phyloP scores from a whole-genome alignment of 2,329 filamentous ascomycete species.

The Pseudopyricularia javanii region DNA sequence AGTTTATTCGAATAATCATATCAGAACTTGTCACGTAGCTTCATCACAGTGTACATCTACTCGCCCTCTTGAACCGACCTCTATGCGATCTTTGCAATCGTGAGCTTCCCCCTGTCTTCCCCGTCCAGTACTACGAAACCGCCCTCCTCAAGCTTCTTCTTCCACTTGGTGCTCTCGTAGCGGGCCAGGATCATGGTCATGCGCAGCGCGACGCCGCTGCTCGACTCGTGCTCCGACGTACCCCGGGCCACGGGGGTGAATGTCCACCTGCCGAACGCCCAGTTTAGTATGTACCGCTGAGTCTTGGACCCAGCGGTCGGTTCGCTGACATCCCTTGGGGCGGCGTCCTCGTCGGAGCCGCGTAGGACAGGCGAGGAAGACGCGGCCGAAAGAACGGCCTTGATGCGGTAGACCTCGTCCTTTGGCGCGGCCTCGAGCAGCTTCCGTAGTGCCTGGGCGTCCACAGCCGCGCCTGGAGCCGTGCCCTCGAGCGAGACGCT shows the following conservation, averaged over 20 bases:
- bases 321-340: constrained; percentile 14
- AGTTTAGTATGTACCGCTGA: constrained; percentile 77
- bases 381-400: constrained; percentile 47
- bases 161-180: constrained; percentile 66
- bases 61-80: neutral
- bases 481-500: constrained; percentile 56
- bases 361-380: constrained; percentile 17
- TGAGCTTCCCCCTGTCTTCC: constrained; percentile 31
- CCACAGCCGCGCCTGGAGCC: constrained; percentile 19
- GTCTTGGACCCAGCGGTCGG: constrained; percentile 5
- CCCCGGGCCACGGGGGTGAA: constrained; percentile 49
- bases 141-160: constrained; percentile 54
- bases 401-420: constrained; percentile 93
- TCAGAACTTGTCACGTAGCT: neutral
- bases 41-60: neutral
- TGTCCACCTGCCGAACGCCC: constrained; percentile 94
- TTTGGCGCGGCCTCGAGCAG: constrained; percentile 68
- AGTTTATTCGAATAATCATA: neutral
- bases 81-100: constrained; percentile 36
- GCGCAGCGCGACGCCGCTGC: constrained; percentile 42
- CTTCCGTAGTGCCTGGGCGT: constrained; percentile 49
- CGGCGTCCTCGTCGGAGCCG: constrained; percentile 37
- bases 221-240: constrained; percentile 39
- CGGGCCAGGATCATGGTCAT: constrained; percentile 68
- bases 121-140: constrained; percentile 39